A percentile compares a stretch with the other conserved stretches of the same genome.
Evolutionary conservation across 495 filamentous ascomycete genomes (phyloP).

Genomic region (Saxispiralis lemnorum): DNA sequence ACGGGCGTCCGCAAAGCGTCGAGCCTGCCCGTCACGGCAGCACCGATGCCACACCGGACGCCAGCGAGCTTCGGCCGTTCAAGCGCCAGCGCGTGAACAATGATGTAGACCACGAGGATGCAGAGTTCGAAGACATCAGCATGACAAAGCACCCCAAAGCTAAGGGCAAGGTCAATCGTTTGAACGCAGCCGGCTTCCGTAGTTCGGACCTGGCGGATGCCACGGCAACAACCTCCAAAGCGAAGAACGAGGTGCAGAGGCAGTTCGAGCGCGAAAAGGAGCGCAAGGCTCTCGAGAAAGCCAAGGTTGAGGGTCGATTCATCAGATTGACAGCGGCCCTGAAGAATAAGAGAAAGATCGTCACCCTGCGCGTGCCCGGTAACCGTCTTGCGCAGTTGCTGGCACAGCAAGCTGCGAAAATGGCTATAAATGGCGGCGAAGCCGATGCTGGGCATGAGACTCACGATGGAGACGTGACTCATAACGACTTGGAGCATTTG

Average conservation of each 20-base stretch:
- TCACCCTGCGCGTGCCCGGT: slow-evolving; percentile 14
- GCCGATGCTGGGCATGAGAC: slow-evolving; percentile 9
- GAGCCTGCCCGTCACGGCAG: slow-evolving; percentile 2
- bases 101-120: slow-evolving; percentile 13
- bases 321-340: slow-evolving; percentile 22
- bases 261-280: slow-evolving; percentile 25
- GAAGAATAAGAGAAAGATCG: slow-evolving; percentile 21
- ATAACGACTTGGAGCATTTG: background rate
- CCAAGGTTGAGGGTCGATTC: slow-evolving; percentile 22
- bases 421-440: slow-evolving; percentile 7
- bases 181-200: slow-evolving; percentile 11
- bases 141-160: slow-evolving; percentile 17
- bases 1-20: slow-evolving; percentile 6
- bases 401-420: slow-evolving; percentile 9
- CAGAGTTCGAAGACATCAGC: slow-evolving; percentile 15
- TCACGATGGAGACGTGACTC: slow-evolving; percentile 3
- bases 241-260: slow-evolving; percentile 18
- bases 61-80: slow-evolving; percentile 11
- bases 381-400: slow-evolving; percentile 4
- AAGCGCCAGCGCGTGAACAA: slow-evolving; percentile 13
- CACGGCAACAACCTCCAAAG: background rate
- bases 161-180: slow-evolving; percentile 11
- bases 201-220: slow-evolving; percentile 8
- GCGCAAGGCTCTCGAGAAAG: slow-evolving; percentile 22
- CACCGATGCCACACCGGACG: slow-evolving; percentile 9